Evolutionary conservation across 1,284 basidiomycete species (phyloP).

Genomic region (Apiotrichum veenhuisii): DNA sequence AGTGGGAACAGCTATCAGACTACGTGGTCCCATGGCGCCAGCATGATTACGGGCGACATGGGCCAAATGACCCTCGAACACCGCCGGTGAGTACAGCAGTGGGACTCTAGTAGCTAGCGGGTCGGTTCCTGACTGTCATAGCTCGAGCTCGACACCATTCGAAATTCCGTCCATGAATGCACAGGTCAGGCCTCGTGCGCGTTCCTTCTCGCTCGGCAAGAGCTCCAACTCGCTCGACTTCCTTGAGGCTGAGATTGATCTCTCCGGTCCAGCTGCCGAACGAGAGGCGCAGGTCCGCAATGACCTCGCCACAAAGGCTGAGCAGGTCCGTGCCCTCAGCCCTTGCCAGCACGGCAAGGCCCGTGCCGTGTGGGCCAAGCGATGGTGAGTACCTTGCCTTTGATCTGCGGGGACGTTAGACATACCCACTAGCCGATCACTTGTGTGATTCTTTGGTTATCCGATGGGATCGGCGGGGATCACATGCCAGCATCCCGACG

Average conservation of each 20-base stretch:
- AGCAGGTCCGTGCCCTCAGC: conserved; percentile 19
- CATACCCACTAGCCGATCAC: too few species aligned
- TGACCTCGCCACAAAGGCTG: conserved; percentile 21
- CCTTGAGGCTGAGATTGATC: conserved; percentile 20
- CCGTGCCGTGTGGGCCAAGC: conserved; percentile 35
- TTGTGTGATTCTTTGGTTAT: too few species aligned
- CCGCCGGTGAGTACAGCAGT: conserved; percentile 23
- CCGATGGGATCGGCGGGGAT: too few species aligned
- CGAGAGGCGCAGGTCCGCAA: conserved; percentile 28
- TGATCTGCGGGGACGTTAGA: background rate
- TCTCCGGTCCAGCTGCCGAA: conserved; percentile 28
- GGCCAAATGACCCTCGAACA: conserved; percentile 33
- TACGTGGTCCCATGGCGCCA: conserved; percentile 26
- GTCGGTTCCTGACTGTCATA: conserved; percentile 2
- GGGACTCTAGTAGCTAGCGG: background rate
- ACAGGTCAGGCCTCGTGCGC: conserved; percentile 11
- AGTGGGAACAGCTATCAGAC: conserved; percentile 22
- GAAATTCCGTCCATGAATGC: conserved; percentile 14
- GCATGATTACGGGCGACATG: conserved; percentile 26
- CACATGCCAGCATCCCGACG: background rate
- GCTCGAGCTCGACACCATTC: conserved; percentile 19
- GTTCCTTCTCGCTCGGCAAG: conserved; percentile 23
- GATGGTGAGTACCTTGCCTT: conserved; percentile 30
- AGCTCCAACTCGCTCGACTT: conserved; percentile 20
- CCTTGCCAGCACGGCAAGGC: conserved; percentile 38